Evolutionary conservation across 2,329 filamentous ascomycete species (phyloP), one percentile per base, ranked within the genome.

Genomic region (Hortaea sp.): DNA sequence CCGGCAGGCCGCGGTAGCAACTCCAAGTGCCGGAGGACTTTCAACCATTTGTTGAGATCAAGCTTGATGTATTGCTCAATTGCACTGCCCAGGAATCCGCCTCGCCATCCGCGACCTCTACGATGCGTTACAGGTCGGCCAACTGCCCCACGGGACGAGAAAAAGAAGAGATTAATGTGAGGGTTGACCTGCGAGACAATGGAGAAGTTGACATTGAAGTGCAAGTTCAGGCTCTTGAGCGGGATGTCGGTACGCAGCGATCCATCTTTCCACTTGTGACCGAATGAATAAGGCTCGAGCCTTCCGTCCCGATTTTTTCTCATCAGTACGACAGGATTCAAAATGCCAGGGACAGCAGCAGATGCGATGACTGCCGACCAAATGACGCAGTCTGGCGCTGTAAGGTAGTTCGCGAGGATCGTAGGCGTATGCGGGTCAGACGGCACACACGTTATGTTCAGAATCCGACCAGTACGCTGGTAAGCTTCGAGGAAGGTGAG

Each of bases 251-350:
- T 98, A 34, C 92, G 79, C 45, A 98, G 70, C 56, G 85, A 92
- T 44, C 92, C 92, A 63, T 98, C 92, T 67, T 98, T 98, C 92
- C 92, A 98, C 69, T 97, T 97, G 72, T 97, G 89, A 0, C 92
- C 92, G 62, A 98, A 98, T 0, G 87, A 94, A 66, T 95, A 98
- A 0, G 92, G 92, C 0, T 81, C 79, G 4, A 98, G 73, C 2
- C 74, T 81, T 1, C 88, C 89, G 49, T 88, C 78, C 12, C 75
- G 73, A 44, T 77, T 85, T 69, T 94, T 95, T 73, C 81, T 81
- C 82, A 95, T 86, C 6, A 98, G 79, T 1, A 98, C 90, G 2
- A 94, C 86, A 0, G 92, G 92, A 60, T 97, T 97, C 32, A 97
- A 71, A 47, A 98, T 97, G 1, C 92, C 92, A 0, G 92, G 92